Evolutionary conservation across 192 early-diverging fungal species (phyloP), one percentile per base, ranked within the genome.

Genomic region (Podila verticillata): DNA sequence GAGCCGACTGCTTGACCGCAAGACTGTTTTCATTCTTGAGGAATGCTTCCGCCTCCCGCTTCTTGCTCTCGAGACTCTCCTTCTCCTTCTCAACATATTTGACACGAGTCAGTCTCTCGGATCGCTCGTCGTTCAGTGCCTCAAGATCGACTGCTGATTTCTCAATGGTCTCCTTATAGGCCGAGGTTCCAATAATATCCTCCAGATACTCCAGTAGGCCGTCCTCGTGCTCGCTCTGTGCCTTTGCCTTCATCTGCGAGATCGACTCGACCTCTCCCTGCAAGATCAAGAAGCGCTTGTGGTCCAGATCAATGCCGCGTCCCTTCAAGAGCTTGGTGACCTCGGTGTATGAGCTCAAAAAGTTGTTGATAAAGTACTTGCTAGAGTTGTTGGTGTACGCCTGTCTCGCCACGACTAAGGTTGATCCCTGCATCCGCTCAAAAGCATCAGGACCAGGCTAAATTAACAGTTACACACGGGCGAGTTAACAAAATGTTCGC

Each of bases 251-350:
- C 98, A 99, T 99, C 63, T 94, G 91, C 15, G 97, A 87, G 64
- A 99, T 99, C 20, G 95, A 97, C 82, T 99, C 98, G n/a, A 99
- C 97, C 72, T 99, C 98, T 64, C 98, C 98, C 89, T 97, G 75
- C 66, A 99, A 83, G 68, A 99, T 99, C 67, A 99, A 75, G 68
- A 99, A 99, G 36, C 98, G 91, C 74, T 99, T 98, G 85, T 99
- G 98, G 82, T 97, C 96, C 74, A 99, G 80, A 82, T 99, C 98
- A 17, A 99, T 91, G 0, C 96, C 97, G 78, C 94, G 91, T 26
- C 68, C 83, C 68, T 92, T 93, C 39, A 99, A 84, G 24, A 98
- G 82, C 20, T 85, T 85, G 7, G 94, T 96, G 7, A 99, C 96
- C 67, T 97, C 93, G 0, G 89, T 90, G 73, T 93, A 96, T 58